A percentile compares a stretch with the other conserved stretches of the same genome.
phyloP scores from a whole-genome alignment of 2,329 filamentous ascomycete genomes.

The Clonostachys solani region DNA sequence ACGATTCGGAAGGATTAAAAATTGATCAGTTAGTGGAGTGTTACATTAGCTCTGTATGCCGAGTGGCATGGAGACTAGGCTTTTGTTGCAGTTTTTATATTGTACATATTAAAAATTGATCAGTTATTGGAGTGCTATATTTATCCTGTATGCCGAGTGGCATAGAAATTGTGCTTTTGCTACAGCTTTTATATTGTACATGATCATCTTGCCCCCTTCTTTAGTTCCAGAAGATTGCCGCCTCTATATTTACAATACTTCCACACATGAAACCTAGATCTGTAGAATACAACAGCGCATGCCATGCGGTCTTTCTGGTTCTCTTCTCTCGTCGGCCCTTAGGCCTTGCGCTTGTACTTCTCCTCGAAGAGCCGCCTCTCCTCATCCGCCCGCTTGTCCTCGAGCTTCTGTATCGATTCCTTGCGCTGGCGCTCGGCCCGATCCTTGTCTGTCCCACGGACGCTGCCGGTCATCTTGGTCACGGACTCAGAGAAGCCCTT shows the following conservation, averaged over 20 bases:
- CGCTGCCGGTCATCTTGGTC: constrained; percentile 25
- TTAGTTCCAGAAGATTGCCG: not conserved
- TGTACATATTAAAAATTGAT: no score
- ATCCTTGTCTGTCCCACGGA: constrained; percentile 21
- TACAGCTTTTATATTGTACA: no score
- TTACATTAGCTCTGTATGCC: no score
- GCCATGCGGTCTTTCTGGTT: not conserved
- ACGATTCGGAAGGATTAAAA: no score
- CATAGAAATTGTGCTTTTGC: no score
- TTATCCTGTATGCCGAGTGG: no score
- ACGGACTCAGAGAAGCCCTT: constrained; percentile 27
- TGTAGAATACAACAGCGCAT: not conserved
- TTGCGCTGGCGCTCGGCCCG: constrained; percentile 26
- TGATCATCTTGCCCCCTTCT: not conserved
- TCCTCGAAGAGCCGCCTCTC: constrained; percentile 31
- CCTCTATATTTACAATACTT: constrained; percentile 3
- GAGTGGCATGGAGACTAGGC: no score
- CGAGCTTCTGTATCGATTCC: constrained; percentile 25
- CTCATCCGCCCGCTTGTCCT: constrained; percentile 25
- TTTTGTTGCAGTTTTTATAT: no score
- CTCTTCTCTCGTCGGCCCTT: not conserved
- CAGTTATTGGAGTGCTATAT: no score
- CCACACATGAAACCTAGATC: no score
- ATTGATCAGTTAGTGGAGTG: no score
- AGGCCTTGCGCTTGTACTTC: constrained; percentile 29